Evolutionary conservation across 768 basidiomycete genomes (phyloP).

Genomic region (Mycena rosella): DNA sequence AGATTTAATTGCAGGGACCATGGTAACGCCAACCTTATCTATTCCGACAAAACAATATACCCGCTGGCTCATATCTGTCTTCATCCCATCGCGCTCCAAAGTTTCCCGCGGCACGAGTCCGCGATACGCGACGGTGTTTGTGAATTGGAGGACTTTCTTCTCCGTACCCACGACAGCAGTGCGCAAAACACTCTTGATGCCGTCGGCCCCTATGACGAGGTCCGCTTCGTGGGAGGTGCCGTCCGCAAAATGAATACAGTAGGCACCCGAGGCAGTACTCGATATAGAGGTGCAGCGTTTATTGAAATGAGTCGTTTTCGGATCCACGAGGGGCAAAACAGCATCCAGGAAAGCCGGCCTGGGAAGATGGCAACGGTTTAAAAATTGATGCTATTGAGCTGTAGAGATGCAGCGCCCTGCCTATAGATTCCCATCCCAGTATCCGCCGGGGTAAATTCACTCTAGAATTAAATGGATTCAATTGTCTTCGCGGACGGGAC

Average conservation of each 20-base stretch:
- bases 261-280: conserved; percentile 40
- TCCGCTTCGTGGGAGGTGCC: conserved; percentile 60
- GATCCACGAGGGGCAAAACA: conserved; percentile 57
- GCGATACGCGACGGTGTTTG: conserved; percentile 63
- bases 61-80: conserved; percentile 49
- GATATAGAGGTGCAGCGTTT: conserved; percentile 61
- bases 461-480: neutral
- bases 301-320: conserved; percentile 59
- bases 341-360: conserved; percentile 67
- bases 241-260: conserved; percentile 61
- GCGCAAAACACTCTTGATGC: conserved; percentile 63
- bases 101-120: conserved; percentile 57
- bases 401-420: conserved; percentile 37
- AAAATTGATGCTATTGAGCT: conserved; percentile 4
- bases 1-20: conserved; percentile 16
- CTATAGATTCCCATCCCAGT: conserved; percentile 61
- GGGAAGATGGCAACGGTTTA: neutral
- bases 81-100: conserved; percentile 58
- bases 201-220: conserved; percentile 66
- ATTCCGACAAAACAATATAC: conserved; percentile 59
- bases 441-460: conserved; percentile 53
- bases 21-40: conserved; percentile 52
- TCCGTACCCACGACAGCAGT: conserved; percentile 49
- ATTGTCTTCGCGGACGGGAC: neutral
- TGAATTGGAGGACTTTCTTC: conserved; percentile 52